phyloP scores from a whole-genome alignment of 2,329 filamentous ascomycete species.

The Orbilia blumenaviensis region DNA sequence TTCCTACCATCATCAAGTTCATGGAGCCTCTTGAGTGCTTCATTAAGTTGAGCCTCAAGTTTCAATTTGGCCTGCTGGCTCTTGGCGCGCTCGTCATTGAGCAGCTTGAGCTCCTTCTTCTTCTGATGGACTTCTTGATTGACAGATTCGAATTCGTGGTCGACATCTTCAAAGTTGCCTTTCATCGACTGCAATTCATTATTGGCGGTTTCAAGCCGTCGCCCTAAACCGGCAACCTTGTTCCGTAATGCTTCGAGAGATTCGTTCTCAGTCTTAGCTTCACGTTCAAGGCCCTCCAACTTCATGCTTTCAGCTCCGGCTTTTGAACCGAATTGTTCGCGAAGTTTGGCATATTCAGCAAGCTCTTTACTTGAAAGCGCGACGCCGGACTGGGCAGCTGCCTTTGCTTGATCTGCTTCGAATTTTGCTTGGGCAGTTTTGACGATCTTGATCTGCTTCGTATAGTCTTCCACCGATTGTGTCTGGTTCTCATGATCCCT shows the following conservation, averaged over 20 bases:
- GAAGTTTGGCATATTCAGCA: constrained; percentile 86
- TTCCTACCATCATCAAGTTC: constrained; percentile 86
- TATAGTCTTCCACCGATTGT: constrained; percentile 74
- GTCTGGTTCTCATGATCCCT: constrained; percentile 80
- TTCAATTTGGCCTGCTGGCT: constrained; percentile 84
- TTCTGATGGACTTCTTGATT: constrained; percentile 82
- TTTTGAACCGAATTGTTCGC: constrained; percentile 82
- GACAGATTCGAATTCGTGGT: constrained; percentile 68
- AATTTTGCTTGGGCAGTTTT: constrained; percentile 89
- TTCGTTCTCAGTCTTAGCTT: constrained; percentile 89
- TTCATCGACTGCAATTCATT: constrained; percentile 71
- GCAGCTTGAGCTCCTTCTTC: constrained; percentile 87
- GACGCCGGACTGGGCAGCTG: constrained; percentile 84
- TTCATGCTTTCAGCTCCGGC: constrained; percentile 82
- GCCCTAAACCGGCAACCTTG: constrained; percentile 81
- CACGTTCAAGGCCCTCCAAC: constrained; percentile 84
- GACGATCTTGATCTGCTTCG: constrained; percentile 83
- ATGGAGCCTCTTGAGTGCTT: constrained; percentile 79
- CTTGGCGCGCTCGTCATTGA: constrained; percentile 83
- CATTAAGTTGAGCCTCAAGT: constrained; percentile 88
- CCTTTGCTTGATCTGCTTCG: constrained; percentile 85
- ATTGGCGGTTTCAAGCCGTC: constrained; percentile 76
- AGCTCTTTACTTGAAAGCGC: constrained; percentile 85
- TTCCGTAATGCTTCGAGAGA: constrained; percentile 88
- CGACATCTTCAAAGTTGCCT: constrained; percentile 48